phyloP scores from a whole-genome alignment of 371 early-diverging fungal genomes.

The Conidiobolus incongruus region DNA sequence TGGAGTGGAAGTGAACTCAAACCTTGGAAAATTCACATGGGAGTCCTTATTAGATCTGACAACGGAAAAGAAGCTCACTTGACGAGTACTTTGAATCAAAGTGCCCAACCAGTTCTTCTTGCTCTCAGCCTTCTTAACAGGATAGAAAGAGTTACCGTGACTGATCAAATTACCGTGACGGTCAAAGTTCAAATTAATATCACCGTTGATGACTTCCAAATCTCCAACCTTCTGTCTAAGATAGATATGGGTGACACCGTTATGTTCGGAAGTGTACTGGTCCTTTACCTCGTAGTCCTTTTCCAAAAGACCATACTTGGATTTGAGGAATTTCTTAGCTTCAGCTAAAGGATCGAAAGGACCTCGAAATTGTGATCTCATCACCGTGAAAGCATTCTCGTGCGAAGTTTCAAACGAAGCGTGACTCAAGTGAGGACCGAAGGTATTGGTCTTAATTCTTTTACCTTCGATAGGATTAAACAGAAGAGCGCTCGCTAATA shows the following conservation, averaged over 20 bases:
- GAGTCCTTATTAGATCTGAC: neutral
- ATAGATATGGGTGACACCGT: conserved; percentile 21
- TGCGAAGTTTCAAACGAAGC: no score
- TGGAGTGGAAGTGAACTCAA: conserved; percentile 7
- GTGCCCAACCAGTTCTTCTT: no score
- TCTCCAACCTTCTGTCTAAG: conserved; percentile 17
- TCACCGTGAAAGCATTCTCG: no score
- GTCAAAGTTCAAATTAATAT: conserved; percentile 59
- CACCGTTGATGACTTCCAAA: conserved; percentile 18
- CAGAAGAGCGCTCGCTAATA: no score
- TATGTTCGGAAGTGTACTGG: neutral
- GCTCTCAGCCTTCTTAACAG: neutral
- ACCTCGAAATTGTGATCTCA: no score
- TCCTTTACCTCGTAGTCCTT: conserved; percentile 2
- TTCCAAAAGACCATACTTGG: no score
- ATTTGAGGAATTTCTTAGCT: no score
- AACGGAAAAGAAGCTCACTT: conserved; percentile 9
- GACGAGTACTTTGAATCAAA: conserved; percentile 4
- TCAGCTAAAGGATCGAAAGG: no score
- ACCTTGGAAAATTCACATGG: neutral
- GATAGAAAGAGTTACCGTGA: conserved; percentile 45
- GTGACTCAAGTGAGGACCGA: no score
- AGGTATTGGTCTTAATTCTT: no score
- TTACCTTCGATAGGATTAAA: no score
- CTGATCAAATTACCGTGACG: conserved; percentile 36